These are phyloP conservation scores for Colletotrichum abscissum DNA, from an alignment of 2,329 filamentous ascomycete species.

Conservation along the genomic window DNA sequence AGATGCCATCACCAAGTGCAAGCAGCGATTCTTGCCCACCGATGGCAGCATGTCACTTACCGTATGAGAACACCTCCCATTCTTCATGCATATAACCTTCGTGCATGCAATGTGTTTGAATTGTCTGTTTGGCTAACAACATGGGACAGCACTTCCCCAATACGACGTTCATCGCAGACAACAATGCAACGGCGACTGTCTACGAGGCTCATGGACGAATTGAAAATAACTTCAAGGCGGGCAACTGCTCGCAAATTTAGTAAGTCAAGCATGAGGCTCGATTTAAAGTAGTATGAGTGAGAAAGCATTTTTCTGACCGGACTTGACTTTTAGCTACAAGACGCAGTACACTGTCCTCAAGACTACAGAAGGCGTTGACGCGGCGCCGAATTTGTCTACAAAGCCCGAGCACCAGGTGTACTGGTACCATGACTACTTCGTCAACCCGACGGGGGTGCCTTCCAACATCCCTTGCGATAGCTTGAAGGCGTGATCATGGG, in stretches of 20 bases:
- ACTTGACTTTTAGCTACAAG: slow-evolving; percentile 11
- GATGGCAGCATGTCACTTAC: slow-evolving; percentile 30
- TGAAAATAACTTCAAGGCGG: slow-evolving; percentile 26
- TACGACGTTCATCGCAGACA: slow-evolving; percentile 17
- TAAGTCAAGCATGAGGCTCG: not conserved
- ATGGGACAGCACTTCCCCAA: slow-evolving; percentile 24
- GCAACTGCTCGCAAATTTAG: slow-evolving; percentile 31
- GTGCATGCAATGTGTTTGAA: no score
- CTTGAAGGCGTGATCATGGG: not conserved
- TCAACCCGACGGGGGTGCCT: slow-evolving; percentile 22
- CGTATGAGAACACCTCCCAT: not conserved
- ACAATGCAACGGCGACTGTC: slow-evolving; percentile 23
- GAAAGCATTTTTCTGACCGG: not conserved
- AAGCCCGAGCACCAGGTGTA: slow-evolving; percentile 27
- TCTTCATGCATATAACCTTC: no score
- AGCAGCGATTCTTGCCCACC: slow-evolving; percentile 20
- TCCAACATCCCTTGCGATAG: slow-evolving; percentile 30
- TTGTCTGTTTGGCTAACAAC: not conserved
- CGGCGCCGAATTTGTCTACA: slow-evolving; percentile 18
- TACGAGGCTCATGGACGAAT: slow-evolving; percentile 26
- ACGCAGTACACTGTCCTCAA: slow-evolving; percentile 28
- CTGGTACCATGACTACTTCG: slow-evolving; percentile 31
- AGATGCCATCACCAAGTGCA: slow-evolving; percentile 25
- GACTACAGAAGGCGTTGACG: slow-evolving; percentile 12
- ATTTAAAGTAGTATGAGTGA: rapidly evolving